phyloP scores from a whole-genome alignment of 2,329 filamentous ascomycete genomes.

The Dactylellina haptotyla region DNA sequence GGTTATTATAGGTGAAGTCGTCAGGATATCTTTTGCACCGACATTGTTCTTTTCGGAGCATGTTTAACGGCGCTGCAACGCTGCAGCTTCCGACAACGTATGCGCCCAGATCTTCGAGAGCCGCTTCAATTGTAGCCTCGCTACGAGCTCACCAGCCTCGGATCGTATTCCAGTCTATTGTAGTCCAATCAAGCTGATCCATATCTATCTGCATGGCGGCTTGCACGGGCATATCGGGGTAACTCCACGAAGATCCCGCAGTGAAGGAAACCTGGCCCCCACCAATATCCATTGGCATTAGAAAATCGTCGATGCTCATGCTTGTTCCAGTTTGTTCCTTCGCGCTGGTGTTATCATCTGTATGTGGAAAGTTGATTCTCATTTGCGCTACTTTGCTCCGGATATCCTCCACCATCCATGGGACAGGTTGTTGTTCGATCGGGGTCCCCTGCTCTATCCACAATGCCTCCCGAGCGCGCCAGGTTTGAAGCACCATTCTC shows the following conservation, averaged over 20 bases:
- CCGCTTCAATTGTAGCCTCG: no score
- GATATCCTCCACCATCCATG: constrained; percentile 7
- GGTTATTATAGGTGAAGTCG: no score
- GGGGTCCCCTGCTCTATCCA: constrained; percentile 63
- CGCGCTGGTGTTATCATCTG: neutral
- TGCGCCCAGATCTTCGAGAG: no score
- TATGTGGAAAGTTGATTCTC: neutral
- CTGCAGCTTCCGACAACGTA: no score
- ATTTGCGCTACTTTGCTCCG: constrained; percentile 12
- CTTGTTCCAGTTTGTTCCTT: constrained; percentile 42
- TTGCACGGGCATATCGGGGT: constrained; percentile 46
- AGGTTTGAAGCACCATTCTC: constrained; percentile 70
- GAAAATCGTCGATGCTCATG: constrained; percentile 54
- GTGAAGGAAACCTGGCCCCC: constrained; percentile 27
- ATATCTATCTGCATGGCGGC: constrained; percentile 56
- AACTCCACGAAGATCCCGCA: constrained; percentile 25
- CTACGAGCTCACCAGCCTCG: neutral
- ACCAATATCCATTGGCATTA: constrained; percentile 55
- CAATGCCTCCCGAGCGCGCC: constrained; percentile 69
- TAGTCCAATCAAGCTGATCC: constrained; percentile 57
- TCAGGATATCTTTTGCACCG: no score
- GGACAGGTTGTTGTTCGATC: neutral
- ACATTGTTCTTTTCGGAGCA: no score
- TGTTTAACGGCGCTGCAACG: no score
- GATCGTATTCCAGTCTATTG: constrained; percentile 58